These are phyloP conservation scores for Vitis hybrid DNA, from an alignment of 177 flowering plant species.

Conservation along the genomic window DNA sequence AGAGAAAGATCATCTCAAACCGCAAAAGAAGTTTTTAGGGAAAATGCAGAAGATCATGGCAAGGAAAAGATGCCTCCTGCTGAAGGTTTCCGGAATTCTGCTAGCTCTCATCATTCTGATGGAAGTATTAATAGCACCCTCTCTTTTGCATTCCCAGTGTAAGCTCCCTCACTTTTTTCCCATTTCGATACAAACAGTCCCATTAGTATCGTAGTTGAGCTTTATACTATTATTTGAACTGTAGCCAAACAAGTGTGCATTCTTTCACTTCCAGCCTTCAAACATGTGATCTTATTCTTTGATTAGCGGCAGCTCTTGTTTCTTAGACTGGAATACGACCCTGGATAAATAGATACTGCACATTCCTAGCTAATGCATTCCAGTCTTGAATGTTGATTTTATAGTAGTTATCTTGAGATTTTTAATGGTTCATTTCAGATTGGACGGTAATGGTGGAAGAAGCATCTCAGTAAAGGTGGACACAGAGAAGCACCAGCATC, in stretches of 20 bases:
- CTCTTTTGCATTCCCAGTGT: slow-evolving; percentile 53
- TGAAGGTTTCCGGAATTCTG: not conserved
- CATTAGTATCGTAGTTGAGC: not conserved
- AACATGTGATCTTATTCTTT: no score
- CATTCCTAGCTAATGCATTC: no score
- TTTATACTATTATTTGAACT: no score
- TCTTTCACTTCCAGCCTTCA: no score
- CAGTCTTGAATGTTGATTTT: no score
- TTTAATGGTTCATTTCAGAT: slow-evolving; percentile 18
- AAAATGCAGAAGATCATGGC: slow-evolving; percentile 3
- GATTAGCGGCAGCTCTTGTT: no score
- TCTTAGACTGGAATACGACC: no score
- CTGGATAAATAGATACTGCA: no score
- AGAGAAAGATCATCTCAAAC: not conserved
- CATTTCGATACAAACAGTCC: not conserved
- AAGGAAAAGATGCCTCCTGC: slow-evolving; percentile 1
- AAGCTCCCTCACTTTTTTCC: slow-evolving; percentile 15
- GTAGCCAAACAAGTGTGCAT: no score
- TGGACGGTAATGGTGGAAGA: slow-evolving; percentile 27
- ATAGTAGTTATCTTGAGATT: not conserved
- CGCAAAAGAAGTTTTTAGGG: not conserved
- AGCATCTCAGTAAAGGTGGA: slow-evolving; percentile 15
- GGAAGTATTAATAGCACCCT: slow-evolving; percentile 30
- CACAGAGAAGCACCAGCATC: slow-evolving; percentile 4
- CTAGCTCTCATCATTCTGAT: slow-evolving; percentile 22